Conservation (phyloP, 2,329 filamentous ascomycete species). For the Penicillium sp. region DNA sequence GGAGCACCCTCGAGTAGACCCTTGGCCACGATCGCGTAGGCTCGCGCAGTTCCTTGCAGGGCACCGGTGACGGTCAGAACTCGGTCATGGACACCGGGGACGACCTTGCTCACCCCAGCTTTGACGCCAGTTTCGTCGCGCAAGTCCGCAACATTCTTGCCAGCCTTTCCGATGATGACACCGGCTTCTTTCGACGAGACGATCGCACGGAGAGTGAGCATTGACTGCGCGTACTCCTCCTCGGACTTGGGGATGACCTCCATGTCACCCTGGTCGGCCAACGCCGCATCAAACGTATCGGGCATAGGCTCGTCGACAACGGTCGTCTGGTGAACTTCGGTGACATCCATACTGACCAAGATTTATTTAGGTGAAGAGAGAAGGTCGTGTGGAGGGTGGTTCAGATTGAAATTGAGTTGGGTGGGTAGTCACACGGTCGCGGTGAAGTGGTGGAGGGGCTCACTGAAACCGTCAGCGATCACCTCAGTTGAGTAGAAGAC, state of each 20-base stretch:
- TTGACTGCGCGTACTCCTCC: conserved; percentile 88
- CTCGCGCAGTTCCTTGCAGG: conserved; percentile 80
- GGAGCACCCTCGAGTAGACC: conserved; percentile 89
- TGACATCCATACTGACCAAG: conserved; percentile 52
- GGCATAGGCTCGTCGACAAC: conserved; percentile 57
- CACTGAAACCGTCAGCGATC: conserved; percentile 7
- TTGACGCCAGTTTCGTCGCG: conserved; percentile 97
- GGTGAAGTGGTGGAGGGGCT: conserved; percentile 10
- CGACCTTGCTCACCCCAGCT: conserved; percentile 97
- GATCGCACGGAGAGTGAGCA: conserved; percentile 91
- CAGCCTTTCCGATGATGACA: conserved; percentile 97
- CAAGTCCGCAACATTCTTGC: conserved; percentile 95
- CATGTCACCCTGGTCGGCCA: conserved; percentile 62
- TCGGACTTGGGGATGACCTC: conserved; percentile 84
- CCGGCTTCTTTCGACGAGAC: conserved; percentile 98
- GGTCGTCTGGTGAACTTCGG: conserved; percentile 52
- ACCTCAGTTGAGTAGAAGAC: conserved; percentile 14
- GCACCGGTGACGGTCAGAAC: conserved; percentile 92
- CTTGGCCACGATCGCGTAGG: conserved; percentile 88
- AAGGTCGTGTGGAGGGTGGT: conserved; percentile 18
- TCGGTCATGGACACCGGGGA: conserved; percentile 93
- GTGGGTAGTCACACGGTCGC: conserved; percentile 17
- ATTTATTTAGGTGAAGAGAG: conserved; percentile 17
- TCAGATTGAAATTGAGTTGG: conserved; percentile 6
- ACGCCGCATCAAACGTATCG: conserved; percentile 58